These are phyloP conservation scores for Anaeromyces robustus DNA, from an alignment of 192 early-diverging fungal species.

Conservation along the genomic window DNA sequence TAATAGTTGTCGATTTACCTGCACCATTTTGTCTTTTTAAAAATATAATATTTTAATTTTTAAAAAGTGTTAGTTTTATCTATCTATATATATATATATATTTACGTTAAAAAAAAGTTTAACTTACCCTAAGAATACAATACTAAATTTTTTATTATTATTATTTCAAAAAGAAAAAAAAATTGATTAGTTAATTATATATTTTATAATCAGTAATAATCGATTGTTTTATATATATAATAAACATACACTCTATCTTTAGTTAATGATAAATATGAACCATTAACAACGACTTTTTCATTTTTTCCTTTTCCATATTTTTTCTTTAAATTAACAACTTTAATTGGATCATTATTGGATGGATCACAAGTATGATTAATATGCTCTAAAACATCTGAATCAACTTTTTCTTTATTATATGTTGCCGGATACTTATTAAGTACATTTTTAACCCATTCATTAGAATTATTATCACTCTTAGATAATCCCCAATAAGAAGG, in stretches of 20 bases:
- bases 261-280: background rate
- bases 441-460: slow-evolving; percentile 21
- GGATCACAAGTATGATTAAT: background rate
- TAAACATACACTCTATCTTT: background rate
- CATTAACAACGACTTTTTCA: background rate
- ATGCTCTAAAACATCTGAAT: background rate
- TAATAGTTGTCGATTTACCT: slow-evolving; percentile 63
- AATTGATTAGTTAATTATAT: too few relatives aligned
- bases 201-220: too few relatives aligned
- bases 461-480: slow-evolving; percentile 10
- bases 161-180: too few relatives aligned
- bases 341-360: background rate
- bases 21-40: slow-evolving; percentile 62
- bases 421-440: slow-evolving; percentile 7
- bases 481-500: slow-evolving; percentile 51
- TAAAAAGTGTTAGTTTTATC: too few relatives aligned
- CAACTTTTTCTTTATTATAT: slow-evolving; percentile 4
- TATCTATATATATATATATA: too few relatives aligned
- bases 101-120: too few relatives aligned
- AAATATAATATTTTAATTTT: too few relatives aligned
- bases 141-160: background rate
- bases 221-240: too few relatives aligned
- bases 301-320: background rate
- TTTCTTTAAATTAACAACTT: background rate
- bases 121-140: background rate